Percentiles rank a stretch among this genome's conserved stretches.
phyloP scores from a whole-genome alignment of 129 eudicot genomes.

The Chrysanthemum makinoi region DNA sequence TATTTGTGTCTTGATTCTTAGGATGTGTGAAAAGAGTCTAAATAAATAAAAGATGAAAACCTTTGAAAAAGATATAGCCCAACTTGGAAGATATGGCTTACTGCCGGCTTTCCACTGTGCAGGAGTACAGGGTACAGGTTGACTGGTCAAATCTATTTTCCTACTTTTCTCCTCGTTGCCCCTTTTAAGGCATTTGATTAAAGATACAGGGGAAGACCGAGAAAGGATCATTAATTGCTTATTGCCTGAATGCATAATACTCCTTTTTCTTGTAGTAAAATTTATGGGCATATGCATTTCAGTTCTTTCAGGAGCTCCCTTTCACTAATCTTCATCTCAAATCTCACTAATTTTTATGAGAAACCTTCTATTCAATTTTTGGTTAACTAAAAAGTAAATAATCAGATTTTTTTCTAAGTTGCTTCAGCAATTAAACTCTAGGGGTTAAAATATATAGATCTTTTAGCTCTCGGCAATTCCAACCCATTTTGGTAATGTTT shows the following conservation, averaged over 20 bases:
- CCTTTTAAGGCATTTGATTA: slow-evolving; percentile 32
- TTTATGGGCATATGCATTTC: neutral
- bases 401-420: too few relatives aligned
- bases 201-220: slow-evolving; percentile 27
- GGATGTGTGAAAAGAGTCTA: slow-evolving; percentile 14
- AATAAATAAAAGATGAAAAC: neutral
- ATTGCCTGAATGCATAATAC: slow-evolving; percentile 17
- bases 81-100: slow-evolving; percentile 58
- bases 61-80: neutral
- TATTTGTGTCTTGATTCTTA: slow-evolving; percentile 2
- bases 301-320: neutral
- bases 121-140: slow-evolving; percentile 92
- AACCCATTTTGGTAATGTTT: too few relatives aligned
- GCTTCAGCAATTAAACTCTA: too few relatives aligned
- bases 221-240: slow-evolving; percentile 37
- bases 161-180: slow-evolving; percentile 39
- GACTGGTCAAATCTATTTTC: slow-evolving; percentile 47
- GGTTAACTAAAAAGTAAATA: neutral
- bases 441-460: too few relatives aligned
- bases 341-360: neutral
- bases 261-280: neutral
- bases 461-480: too few relatives aligned
- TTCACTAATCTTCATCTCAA: neutral
- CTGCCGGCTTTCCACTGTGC: slow-evolving; percentile 91
- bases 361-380: neutral